Conservation (phyloP, 495 filamentous ascomycete genomes). For the Xanthoparmelia taractica region DNA sequence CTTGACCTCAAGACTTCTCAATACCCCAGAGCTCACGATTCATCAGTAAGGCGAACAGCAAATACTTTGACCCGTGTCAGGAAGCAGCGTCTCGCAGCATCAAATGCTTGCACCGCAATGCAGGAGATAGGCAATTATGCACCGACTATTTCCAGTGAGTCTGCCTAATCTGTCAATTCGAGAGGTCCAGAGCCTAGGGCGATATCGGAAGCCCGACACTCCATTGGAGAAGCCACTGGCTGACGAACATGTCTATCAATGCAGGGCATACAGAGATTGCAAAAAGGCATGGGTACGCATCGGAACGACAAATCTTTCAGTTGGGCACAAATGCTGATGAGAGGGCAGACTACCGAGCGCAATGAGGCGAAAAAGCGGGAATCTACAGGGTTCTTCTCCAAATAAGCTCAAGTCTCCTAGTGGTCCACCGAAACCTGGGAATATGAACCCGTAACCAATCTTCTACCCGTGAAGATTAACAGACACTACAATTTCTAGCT, state of each 20-base stretch:
- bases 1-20: neutral
- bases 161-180: neutral
- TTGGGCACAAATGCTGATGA: slow-evolving; percentile 13
- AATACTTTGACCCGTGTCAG: slow-evolving; percentile 91
- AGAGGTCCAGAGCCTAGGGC: neutral
- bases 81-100: slow-evolving; percentile 83
- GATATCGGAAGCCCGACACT: slow-evolving; percentile 12
- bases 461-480: neutral
- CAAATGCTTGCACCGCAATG: slow-evolving; percentile 79
- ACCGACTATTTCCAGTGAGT: slow-evolving; percentile 87
- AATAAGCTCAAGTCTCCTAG: neutral
- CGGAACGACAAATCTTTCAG: neutral
- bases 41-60: slow-evolving; percentile 67
- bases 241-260: slow-evolving; percentile 1
- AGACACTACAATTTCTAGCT: slow-evolving; percentile 7
- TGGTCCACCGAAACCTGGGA: neutral
- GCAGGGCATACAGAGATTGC: slow-evolving; percentile 85
- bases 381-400: slow-evolving; percentile 9
- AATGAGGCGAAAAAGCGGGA: slow-evolving; percentile 41
- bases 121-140: slow-evolving; percentile 77
- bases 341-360: slow-evolving; percentile 41
- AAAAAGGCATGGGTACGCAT: slow-evolving; percentile 78
- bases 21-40: slow-evolving; percentile 10
- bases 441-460: neutral
- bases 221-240: slow-evolving; percentile 3